These are phyloP conservation scores for Lepiota subincarnata DNA, from an alignment of 768 basidiomycete species.

Conservation along the genomic window DNA sequence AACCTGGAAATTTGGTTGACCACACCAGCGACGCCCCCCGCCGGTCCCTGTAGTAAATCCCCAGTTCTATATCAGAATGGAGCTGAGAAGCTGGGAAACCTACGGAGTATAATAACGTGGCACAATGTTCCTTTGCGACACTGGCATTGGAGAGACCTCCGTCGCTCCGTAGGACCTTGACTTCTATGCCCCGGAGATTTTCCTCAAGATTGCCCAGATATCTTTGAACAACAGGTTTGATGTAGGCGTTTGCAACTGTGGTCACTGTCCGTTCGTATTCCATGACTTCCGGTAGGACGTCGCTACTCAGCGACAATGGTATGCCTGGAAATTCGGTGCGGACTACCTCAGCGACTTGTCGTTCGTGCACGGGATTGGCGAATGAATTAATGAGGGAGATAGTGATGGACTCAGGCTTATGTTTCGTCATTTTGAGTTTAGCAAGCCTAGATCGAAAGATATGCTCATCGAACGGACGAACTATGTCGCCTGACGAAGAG, in stretches of 20 bases:
- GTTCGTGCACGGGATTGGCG: conserved; percentile 21
- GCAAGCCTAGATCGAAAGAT: conserved; percentile 17
- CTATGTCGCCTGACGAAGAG: conserved; percentile 20
- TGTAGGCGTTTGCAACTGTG: conserved; percentile 25
- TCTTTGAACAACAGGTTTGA: conserved; percentile 22
- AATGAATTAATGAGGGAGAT: conserved; percentile 26
- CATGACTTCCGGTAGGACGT: conserved; percentile 22
- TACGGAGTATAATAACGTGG: conserved; percentile 21
- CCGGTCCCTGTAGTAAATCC: conserved; percentile 16
- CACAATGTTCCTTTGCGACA: conserved; percentile 24
- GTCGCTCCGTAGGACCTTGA: conserved; percentile 24
- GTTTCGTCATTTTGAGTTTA: conserved; percentile 15
- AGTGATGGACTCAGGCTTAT: conserved; percentile 20
- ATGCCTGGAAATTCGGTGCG: conserved; percentile 21
- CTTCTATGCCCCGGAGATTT: conserved; percentile 17
- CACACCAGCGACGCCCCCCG: conserved; percentile 26
- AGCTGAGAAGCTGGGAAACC: neutral
- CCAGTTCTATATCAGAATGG: neutral
- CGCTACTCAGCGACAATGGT: conserved; percentile 21
- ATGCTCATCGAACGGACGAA: conserved; percentile 21
- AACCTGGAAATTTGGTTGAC: conserved; percentile 15
- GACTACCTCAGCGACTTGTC: conserved; percentile 16
- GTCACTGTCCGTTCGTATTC: conserved; percentile 27
- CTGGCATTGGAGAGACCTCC: conserved; percentile 21
- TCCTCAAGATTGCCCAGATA: conserved; percentile 22